These are phyloP conservation scores for Cicer judaicum DNA, from an alignment of 306 rosid species.

Conservation along the genomic window DNA sequence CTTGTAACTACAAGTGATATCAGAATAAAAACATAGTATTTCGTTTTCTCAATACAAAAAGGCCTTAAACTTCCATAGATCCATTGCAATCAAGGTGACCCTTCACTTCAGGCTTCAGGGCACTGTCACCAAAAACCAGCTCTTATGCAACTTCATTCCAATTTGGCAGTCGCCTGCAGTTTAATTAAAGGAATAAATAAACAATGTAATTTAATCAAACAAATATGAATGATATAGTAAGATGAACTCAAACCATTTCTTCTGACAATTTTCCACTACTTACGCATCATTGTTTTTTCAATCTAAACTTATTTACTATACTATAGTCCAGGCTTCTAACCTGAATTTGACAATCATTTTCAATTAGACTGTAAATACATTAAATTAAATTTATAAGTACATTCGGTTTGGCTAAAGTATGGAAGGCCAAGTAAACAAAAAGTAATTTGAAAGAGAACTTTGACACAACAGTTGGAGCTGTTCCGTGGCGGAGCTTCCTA, in stretches of 20 bases:
- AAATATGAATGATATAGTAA: conserved; percentile 23
- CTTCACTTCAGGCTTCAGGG: neutral
- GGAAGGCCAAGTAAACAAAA: neutral
- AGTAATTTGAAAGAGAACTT: neutral
- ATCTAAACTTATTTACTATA: neutral
- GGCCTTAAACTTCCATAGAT: conserved; percentile 26
- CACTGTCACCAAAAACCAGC: conserved; percentile 33
- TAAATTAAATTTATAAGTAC: neutral
- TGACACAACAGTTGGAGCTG: neutral
- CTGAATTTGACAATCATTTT: conserved; percentile 6
- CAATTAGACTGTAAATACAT: neutral
- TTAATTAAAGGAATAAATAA: conserved; percentile 30
- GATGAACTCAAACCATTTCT: neutral
- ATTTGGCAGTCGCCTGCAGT: conserved; percentile 45
- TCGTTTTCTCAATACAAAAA: neutral
- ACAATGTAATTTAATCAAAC: conserved; percentile 1
- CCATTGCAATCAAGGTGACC: conserved; percentile 23
- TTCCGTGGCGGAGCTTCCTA: too few species aligned
- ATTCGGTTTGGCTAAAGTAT: conserved; percentile 8
- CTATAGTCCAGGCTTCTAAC: conserved; percentile 16
- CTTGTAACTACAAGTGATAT: neutral
- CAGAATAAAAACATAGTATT: neutral
- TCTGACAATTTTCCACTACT: neutral
- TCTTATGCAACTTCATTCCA: conserved; percentile 38
- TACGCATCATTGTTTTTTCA: neutral